Evolutionary conservation across 352 stramenopile genomes (phyloP).

Genomic region (Phytophthora brassicae): DNA sequence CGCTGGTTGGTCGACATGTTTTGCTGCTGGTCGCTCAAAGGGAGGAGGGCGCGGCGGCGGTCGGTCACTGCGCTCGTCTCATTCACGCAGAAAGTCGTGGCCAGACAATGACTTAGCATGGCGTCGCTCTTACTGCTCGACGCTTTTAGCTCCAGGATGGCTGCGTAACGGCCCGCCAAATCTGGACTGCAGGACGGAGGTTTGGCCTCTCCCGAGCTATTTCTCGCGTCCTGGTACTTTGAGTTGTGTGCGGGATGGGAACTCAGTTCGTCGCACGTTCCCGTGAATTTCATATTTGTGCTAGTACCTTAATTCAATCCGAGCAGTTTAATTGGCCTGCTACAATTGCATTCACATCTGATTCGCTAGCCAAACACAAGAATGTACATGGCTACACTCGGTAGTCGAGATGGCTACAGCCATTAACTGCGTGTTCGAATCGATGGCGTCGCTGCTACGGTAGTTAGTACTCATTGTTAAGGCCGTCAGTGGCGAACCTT

Average conservation of each 20-base stretch:
- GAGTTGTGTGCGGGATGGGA: slow-evolving; percentile 12
- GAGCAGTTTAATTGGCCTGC: no score
- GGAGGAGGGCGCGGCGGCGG: slow-evolving; percentile 19
- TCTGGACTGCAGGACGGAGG: slow-evolving; percentile 15
- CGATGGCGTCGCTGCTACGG: neutral
- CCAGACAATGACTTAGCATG: slow-evolving; percentile 37
- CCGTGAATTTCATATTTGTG: neutral
- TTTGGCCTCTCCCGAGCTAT: neutral
- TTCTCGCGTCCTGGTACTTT: neutral
- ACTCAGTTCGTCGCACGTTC: slow-evolving; percentile 13
- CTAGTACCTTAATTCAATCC: no score
- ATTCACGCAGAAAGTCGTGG: slow-evolving; percentile 36
- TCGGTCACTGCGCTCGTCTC: slow-evolving; percentile 29
- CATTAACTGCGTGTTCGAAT: no score
- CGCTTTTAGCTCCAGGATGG: slow-evolving; percentile 32
- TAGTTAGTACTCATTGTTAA: neutral
- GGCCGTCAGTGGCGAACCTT: neutral
- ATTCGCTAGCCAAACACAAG: no score
- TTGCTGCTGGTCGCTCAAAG: slow-evolving; percentile 15
- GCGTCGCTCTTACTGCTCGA: slow-evolving; percentile 8
- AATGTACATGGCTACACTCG: slow-evolving; percentile 8
- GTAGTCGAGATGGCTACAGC: neutral
- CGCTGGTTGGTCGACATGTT: slow-evolving; percentile 33
- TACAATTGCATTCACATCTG: no score
- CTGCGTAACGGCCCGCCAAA: slow-evolving; percentile 33